phyloP scores from a whole-genome alignment of 2,329 filamentous ascomycete species.

The Pezizomycotina sp. region DNA sequence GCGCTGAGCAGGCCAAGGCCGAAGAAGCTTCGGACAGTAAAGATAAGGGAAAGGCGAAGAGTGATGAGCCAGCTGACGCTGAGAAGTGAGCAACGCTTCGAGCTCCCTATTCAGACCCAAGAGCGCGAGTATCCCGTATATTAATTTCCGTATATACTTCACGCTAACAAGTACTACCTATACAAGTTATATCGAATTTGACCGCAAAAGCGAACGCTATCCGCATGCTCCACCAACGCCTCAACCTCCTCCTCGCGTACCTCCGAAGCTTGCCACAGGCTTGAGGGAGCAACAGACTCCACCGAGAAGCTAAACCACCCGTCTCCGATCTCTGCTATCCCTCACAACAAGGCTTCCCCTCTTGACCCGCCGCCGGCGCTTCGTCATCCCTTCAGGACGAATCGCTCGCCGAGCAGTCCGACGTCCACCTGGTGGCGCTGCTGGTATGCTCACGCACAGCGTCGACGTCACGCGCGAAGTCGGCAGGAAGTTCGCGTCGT shows the following conservation, averaged over 20 bases:
- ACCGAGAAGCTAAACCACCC: slow-evolving; percentile 32
- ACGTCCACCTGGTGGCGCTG: slow-evolving; percentile 62
- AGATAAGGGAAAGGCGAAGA: slow-evolving; percentile 26
- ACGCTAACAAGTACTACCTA: slow-evolving; percentile 11
- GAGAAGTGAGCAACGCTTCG: slow-evolving; percentile 13
- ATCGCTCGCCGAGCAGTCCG: slow-evolving; percentile 61
- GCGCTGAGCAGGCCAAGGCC: slow-evolving; percentile 25
- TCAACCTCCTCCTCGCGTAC: slow-evolving; percentile 59
- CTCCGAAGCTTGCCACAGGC: slow-evolving; percentile 37
- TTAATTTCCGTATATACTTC: slow-evolving; percentile 4
- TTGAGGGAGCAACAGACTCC: slow-evolving; percentile 26
- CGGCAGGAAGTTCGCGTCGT: slow-evolving; percentile 55
- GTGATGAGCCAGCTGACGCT: slow-evolving; percentile 24
- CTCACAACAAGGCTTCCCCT: slow-evolving; percentile 64
- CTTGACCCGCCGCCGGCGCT: slow-evolving; percentile 51
- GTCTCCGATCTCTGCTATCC: slow-evolving; percentile 77
- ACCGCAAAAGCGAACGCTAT: slow-evolving; percentile 83
- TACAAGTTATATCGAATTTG: slow-evolving; percentile 46
- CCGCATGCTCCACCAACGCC: slow-evolving; percentile 71
- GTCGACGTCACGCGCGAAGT: slow-evolving; percentile 54
- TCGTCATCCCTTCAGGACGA: slow-evolving; percentile 47
- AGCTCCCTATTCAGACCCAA: slow-evolving; percentile 45
- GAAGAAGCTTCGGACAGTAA: slow-evolving; percentile 20
- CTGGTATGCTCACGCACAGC: slow-evolving; percentile 60
- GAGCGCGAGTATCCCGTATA: slow-evolving; percentile 34